Conservation (phyloP, 495 filamentous ascomycete genomes). For the Trichoderma gamsii region DNA sequence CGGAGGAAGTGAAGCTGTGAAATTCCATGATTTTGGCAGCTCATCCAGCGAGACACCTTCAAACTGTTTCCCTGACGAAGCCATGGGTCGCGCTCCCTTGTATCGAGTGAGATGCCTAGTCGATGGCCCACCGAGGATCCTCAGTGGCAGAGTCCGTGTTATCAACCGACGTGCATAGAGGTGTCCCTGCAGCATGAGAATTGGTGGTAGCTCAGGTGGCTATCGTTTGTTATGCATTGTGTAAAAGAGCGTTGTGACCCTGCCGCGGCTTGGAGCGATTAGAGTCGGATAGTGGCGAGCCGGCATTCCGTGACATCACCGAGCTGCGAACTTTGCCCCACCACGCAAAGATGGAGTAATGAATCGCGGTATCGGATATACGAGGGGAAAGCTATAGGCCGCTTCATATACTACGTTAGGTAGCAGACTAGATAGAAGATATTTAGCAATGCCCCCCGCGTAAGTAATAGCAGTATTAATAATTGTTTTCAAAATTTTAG, state of each 20-base stretch:
- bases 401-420: too few relatives aligned
- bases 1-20: conserved; percentile 71
- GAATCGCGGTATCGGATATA: not conserved
- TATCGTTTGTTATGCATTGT: not conserved
- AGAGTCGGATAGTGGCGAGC: conserved; percentile 7
- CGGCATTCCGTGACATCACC: conserved; percentile 9
- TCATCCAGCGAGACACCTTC: conserved; percentile 49
- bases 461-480: not conserved
- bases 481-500: not conserved
- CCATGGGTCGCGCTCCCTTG: not conserved
- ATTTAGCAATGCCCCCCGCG: not conserved
- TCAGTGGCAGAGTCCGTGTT: not conserved
- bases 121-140: not conserved
- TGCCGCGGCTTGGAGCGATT: not conserved
- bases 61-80: not conserved
- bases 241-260: not conserved
- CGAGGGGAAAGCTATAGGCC: not conserved
- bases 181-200: not conserved
- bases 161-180: not conserved
- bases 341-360: not conserved
- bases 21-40: conserved; percentile 79
- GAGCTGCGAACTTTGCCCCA: not conserved
- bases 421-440: not conserved
- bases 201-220: not conserved
- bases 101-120: not conserved